Evolutionary conservation across 73 alveolate genomes (phyloP).

Genomic region (Blepharisma japonicum): DNA sequence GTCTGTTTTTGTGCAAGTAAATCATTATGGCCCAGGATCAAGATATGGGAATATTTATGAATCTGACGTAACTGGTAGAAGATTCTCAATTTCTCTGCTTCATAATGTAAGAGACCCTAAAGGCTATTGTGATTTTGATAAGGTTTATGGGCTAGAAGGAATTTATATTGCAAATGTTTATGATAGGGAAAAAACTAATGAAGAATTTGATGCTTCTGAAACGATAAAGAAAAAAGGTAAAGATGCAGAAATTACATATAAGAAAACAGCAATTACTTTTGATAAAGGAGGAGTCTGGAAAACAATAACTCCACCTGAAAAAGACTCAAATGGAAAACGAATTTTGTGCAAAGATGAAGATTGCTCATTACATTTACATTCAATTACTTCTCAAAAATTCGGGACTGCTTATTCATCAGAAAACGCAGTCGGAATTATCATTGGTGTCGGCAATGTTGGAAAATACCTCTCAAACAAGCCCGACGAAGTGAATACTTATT

Average conservation of each 20-base stretch:
- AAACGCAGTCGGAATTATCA: constrained; percentile 73
- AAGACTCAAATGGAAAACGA: constrained; percentile 59
- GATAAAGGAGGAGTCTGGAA: constrained; percentile 96
- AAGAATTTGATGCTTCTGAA: neutral
- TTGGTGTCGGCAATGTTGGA: constrained; percentile 87
- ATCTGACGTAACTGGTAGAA: constrained; percentile 74
- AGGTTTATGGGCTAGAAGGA: constrained; percentile 49
- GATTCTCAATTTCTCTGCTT: constrained; percentile 52
- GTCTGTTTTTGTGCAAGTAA: constrained; percentile 55
- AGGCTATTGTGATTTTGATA: constrained; percentile 62
- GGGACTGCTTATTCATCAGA: constrained; percentile 77
- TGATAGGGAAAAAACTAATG: constrained; percentile 38
- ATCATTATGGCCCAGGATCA: constrained; percentile 29
- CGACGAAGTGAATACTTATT: constrained; percentile 76
- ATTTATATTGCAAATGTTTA: constrained; percentile 47
- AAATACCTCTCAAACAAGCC: constrained; percentile 53
- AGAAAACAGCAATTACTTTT: constrained; percentile 81
- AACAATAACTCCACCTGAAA: constrained; percentile 64
- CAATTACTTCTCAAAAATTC: constrained; percentile 45
- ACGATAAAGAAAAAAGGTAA: constrained; percentile 46
- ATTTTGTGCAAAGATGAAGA: constrained; percentile 62
- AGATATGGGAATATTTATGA: constrained; percentile 53
- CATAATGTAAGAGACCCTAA: constrained; percentile 67
- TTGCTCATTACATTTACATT: constrained; percentile 79
- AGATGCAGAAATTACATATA: constrained; percentile 41